phyloP scores from a whole-genome alignment of 2,329 filamentous ascomycete species.

The Aureobasidium sp. region DNA sequence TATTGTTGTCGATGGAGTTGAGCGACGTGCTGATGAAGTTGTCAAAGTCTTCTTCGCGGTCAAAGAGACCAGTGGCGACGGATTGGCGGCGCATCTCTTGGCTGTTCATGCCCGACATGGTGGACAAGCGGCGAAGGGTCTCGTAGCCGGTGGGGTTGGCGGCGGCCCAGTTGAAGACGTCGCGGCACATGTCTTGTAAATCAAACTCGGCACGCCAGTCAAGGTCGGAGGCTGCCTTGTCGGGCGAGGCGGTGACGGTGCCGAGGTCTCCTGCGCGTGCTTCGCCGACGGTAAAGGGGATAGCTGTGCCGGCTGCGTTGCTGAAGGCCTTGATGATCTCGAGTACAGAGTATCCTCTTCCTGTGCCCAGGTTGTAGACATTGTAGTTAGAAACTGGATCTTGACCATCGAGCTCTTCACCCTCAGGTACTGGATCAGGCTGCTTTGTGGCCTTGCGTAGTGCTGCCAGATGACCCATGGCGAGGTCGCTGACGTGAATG shows the following conservation, averaged over 20 bases:
- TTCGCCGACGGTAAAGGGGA: slow-evolving; percentile 31
- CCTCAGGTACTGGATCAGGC: not conserved
- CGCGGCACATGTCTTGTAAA: slow-evolving; percentile 18
- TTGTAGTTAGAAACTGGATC: slow-evolving; percentile 13
- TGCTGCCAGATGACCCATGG: slow-evolving; percentile 56
- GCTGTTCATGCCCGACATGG: not conserved
- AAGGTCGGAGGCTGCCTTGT: slow-evolving; percentile 31
- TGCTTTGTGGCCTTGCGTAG: slow-evolving; percentile 33
- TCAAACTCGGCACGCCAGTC: slow-evolving; percentile 32
- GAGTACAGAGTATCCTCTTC: slow-evolving; percentile 35
- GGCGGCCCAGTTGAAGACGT: slow-evolving; percentile 14
- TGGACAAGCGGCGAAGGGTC: slow-evolving; percentile 5
- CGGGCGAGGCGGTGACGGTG: slow-evolving; percentile 33
- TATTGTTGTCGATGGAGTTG: not conserved
- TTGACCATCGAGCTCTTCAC: not conserved
- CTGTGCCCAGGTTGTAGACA: slow-evolving; percentile 36
- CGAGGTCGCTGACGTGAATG: slow-evolving; percentile 59
- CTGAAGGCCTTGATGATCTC: slow-evolving; percentile 35
- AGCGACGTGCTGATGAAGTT: not conserved
- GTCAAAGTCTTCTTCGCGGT: slow-evolving; percentile 11
- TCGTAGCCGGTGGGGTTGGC: slow-evolving; percentile 12
- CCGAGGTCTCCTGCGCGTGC: slow-evolving; percentile 35
- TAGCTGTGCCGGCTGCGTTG: slow-evolving; percentile 27
- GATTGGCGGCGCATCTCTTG: not conserved
- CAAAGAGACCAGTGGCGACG: slow-evolving; percentile 3